Percentiles rank a stretch among this genome's conserved stretches.
These are phyloP conservation scores for Heterobasidion parviporum DNA, from an alignment of 1,284 basidiomycete species.

Conservation along the genomic window DNA sequence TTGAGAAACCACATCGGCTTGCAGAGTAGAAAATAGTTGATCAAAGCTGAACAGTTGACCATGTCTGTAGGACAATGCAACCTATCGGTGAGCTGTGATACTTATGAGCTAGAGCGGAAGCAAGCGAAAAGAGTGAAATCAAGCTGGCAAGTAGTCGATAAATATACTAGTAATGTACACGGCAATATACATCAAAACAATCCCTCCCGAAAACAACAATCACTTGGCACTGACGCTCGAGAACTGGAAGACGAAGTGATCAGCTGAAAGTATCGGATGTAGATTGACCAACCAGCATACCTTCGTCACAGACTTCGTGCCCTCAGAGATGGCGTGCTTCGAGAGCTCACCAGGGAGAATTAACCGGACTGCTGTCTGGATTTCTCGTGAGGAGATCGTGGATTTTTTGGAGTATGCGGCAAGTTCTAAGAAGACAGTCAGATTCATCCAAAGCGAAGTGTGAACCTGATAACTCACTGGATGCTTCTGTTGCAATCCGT, in stretches of 20 bases:
- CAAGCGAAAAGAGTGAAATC: not conserved
- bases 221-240: constrained; percentile 59
- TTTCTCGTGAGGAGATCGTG: constrained; percentile 90
- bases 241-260: constrained; percentile 30
- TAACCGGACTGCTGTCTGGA: constrained; percentile 86
- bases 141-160: constrained; percentile 1
- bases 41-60: too few species aligned
- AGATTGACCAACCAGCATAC: not conserved
- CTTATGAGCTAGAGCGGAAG: not conserved
- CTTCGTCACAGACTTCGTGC: constrained; percentile 47
- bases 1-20: too few species aligned
- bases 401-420: constrained; percentile 80
- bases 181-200: not conserved
- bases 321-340: constrained; percentile 77
- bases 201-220: not conserved
- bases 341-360: constrained; percentile 85
- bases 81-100: too few species aligned
- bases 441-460: constrained; percentile 17
- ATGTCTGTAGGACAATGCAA: too few species aligned
- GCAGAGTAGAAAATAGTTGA: too few species aligned
- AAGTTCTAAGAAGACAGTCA: constrained; percentile 33
- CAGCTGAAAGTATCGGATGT: too few species aligned
- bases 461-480: constrained; percentile 33
- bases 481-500: constrained; percentile 63
- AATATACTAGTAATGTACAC: constrained; percentile 13